Conservation (phyloP, 2,329 filamentous ascomycete genomes). For the Alternaria rosae region DNA sequence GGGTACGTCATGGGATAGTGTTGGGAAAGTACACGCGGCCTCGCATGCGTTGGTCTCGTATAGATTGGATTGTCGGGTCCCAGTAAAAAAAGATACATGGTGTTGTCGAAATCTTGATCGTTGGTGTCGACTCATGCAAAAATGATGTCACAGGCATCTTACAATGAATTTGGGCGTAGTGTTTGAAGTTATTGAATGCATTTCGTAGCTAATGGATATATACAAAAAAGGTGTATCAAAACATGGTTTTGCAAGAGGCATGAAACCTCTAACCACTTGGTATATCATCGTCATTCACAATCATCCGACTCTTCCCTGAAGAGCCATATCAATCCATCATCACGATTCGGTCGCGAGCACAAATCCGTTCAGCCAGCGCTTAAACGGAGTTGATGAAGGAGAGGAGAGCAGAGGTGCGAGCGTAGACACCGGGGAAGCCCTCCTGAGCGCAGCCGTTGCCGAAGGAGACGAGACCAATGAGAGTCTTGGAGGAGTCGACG, state of each 20-base stretch:
- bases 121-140: background rate
- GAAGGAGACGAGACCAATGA: conserved; percentile 17
- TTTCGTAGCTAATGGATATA: background rate
- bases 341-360: background rate
- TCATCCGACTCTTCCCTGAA: background rate
- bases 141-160: background rate
- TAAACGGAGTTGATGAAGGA: conserved; percentile 34
- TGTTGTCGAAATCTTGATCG: background rate
- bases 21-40: background rate
- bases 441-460: conserved; percentile 31
- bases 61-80: background rate
- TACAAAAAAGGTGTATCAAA: background rate
- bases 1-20: background rate
- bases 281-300: background rate
- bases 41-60: background rate
- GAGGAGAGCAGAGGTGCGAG: conserved; percentile 22
- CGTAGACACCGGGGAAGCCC: conserved; percentile 36
- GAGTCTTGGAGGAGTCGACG: conserved; percentile 18
- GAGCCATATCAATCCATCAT: background rate
- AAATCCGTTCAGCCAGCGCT: background rate
- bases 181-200: background rate
- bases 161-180: background rate
- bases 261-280: background rate
- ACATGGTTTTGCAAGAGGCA: background rate
- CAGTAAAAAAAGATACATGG: background rate